A percentile compares a stretch with the other conserved stretches of the same genome.
phyloP scores from a whole-genome alignment of 306 rosid genomes.

The Inga oerstediana region DNA sequence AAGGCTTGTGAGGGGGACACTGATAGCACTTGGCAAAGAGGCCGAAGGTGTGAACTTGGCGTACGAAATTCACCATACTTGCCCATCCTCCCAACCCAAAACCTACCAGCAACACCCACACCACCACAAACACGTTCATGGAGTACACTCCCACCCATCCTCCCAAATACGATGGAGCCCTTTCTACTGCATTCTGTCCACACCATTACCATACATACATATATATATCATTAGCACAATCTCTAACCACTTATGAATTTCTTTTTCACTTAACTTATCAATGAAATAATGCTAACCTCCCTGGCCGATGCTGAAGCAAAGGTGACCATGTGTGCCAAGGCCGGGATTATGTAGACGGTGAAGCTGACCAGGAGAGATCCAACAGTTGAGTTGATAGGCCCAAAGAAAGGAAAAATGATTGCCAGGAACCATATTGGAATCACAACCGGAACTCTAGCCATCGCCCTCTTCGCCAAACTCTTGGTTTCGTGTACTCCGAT shows the following conservation, averaged over 20 bases:
- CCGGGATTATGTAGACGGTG: constrained; percentile 96
- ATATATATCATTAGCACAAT: background rate
- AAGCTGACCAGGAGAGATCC: constrained; percentile 98
- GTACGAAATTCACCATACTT: background rate
- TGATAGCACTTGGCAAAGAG: background rate
- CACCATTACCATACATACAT: background rate
- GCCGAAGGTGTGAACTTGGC: background rate
- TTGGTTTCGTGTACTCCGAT: constrained; percentile 82
- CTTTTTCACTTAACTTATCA: constrained; percentile 10
- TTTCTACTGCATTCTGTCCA: background rate
- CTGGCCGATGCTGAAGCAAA: background rate
- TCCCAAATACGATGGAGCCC: background rate
- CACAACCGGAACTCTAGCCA: constrained; percentile 89
- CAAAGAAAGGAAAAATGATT: constrained; percentile 94
- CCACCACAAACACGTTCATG: background rate
- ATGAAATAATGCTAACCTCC: background rate
- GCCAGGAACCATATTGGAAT: constrained; percentile 98
- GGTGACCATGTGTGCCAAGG: background rate
- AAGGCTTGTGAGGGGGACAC: background rate
- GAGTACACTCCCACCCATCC: background rate
- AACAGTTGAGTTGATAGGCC: constrained; percentile 94
- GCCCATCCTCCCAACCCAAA: background rate
- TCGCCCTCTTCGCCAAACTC: constrained; percentile 79
- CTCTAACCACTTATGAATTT: background rate
- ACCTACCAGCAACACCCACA: background rate